These are phyloP conservation scores for Microthlaspi erraticum DNA, from an alignment of 345 rosid genomes.

Conservation along the genomic window DNA sequence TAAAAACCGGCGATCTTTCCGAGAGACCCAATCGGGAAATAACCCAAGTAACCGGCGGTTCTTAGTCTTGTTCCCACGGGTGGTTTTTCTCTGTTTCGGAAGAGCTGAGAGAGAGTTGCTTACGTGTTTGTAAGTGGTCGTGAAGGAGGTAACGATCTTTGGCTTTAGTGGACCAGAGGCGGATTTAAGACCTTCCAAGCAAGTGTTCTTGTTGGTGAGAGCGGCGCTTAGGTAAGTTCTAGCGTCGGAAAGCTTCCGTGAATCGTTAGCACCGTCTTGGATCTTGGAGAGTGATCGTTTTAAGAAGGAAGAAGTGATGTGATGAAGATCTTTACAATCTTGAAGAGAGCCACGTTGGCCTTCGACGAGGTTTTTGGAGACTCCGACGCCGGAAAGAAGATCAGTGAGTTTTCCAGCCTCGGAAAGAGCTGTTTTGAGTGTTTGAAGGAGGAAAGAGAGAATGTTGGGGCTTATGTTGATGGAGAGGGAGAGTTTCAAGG, in stretches of 20 bases:
- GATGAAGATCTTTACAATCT: constrained; percentile 84
- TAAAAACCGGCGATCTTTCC: constrained; percentile 58
- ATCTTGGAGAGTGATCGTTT: constrained; percentile 55
- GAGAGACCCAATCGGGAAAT: constrained; percentile 64
- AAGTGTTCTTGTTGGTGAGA: constrained; percentile 84
- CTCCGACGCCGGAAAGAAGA: constrained; percentile 49
- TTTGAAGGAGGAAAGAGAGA: constrained; percentile 61
- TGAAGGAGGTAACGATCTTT: constrained; percentile 53
- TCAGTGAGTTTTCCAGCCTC: constrained; percentile 64
- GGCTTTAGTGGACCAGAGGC: constrained; percentile 74
- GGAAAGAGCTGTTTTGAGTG: constrained; percentile 66
- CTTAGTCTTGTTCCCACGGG: constrained; percentile 14
- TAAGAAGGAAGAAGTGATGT: constrained; percentile 60
- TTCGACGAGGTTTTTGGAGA: constrained; percentile 52
- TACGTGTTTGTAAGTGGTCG: constrained; percentile 65
- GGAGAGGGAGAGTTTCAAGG: constrained; percentile 73
- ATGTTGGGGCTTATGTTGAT: constrained; percentile 67
- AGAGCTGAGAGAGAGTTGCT: constrained; percentile 80
- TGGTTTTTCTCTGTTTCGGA: constrained; percentile 38
- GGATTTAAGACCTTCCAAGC: constrained; percentile 77
- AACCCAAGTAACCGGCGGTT: constrained; percentile 58
- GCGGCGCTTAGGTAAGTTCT: constrained; percentile 77
- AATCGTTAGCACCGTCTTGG: constrained; percentile 36
- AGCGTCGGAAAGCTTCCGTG: constrained; percentile 57
- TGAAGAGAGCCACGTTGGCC: constrained; percentile 77